Conservation (phyloP, 495 filamentous ascomycete genomes). For the Penicillium maclennaniae region DNA sequence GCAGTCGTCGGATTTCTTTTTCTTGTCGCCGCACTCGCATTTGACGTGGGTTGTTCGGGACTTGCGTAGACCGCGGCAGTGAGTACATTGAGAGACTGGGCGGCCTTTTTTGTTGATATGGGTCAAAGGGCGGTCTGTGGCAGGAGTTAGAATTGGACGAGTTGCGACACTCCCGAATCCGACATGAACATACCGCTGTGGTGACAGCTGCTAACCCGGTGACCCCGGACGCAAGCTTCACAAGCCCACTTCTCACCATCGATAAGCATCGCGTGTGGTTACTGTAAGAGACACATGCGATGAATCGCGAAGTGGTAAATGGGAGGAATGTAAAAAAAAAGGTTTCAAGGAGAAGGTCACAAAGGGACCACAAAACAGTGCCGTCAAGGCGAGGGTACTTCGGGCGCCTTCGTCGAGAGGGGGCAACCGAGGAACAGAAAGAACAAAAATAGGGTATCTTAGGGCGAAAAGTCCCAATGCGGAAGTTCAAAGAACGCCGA, state of each 20-base stretch:
- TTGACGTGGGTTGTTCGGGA: constrained; percentile 92
- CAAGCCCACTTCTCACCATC: constrained; percentile 88
- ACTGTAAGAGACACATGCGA: constrained; percentile 46
- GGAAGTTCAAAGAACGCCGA: constrained; percentile 39
- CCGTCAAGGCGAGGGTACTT: constrained; percentile 41
- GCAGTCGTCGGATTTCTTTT: constrained; percentile 63
- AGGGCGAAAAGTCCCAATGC: constrained; percentile 34
- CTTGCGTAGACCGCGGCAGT: constrained; percentile 96
- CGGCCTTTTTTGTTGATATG: constrained; percentile 99
- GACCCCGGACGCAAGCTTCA: constrained; percentile 90
- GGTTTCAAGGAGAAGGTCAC: constrained; percentile 26
- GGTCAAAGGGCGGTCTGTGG: constrained; percentile 79
- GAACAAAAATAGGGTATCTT: constrained; percentile 43
- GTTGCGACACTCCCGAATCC: constrained; percentile 12
- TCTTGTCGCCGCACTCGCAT: constrained; percentile 96
- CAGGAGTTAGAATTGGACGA: constrained; percentile 21
- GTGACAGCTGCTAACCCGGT: constrained; percentile 92
- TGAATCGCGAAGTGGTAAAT: constrained; percentile 35
- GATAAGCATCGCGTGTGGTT: constrained; percentile 65
- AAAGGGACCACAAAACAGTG: constrained; percentile 30
- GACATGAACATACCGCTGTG: constrained; percentile 67
- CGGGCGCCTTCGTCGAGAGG: constrained; percentile 33
- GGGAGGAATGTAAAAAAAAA: constrained; percentile 13
- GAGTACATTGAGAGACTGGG: constrained; percentile 95
- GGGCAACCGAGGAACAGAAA: constrained; percentile 22